Evolutionary conservation across 1,139 yeast genomes (phyloP), one percentile per base, ranked within the genome.

Genomic region (Blastobotrys elegans): DNA sequence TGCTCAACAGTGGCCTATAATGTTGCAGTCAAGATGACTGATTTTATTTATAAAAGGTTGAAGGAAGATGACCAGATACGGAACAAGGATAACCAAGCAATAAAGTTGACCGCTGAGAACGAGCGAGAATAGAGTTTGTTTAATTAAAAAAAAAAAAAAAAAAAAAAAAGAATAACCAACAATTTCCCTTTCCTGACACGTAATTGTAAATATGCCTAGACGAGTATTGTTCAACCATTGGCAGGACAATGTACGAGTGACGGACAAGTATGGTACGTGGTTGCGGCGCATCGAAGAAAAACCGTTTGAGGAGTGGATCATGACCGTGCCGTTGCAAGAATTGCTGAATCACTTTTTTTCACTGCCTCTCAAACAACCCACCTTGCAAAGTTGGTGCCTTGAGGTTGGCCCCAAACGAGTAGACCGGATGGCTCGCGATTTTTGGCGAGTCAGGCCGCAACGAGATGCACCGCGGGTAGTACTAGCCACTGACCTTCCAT

Each of bases 1-100:
- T 82, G 95, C 62, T 77, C 87, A 34, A 76, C 77, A 51, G 70
- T 75, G 53, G 94, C 96, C 1, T 79, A 77, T 60, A 65, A 67
- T 10, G 75, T 80, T 40, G 94, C 88, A 6, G 80, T 77, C 48
- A 63, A 67, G 18, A 65, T 86, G 53, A 86, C 96, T 0, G 79
- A 80, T 27, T 70, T 77, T 58, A 84, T 92, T 46, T 76, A 80
- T 50, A 59, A 63, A 4, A 70, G 75, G 42, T 67, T 88, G 48
- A 76, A 79, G 55, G 70, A 72, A 37, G 90, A 87, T 58, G 80
- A 75, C 24, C 59, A 59, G 27, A 44, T 46, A 31, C 53, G 73
- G 16, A 63, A 67, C 42, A 53, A 53, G 26, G 72, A 68, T 2
- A 64, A 64, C 38, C 49, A 56, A 44, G 64, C 58, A 20, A 51